Evolutionary conservation across 495 filamentous ascomycete genomes (phyloP), one percentile per base, ranked within the genome.

Genomic region (Astrocystis sublimbata): DNA sequence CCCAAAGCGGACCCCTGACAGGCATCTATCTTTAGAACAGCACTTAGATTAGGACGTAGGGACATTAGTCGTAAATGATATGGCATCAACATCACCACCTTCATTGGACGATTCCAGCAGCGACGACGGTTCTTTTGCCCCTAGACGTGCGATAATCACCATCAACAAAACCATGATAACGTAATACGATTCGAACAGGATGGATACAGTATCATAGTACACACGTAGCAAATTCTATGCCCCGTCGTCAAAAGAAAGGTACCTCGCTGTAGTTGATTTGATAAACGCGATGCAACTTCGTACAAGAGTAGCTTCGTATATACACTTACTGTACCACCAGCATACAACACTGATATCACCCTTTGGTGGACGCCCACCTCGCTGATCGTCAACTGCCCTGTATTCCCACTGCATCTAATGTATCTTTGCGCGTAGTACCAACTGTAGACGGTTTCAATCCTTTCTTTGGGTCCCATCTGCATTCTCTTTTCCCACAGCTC

Each of bases 1-100:
- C 43, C 31, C 23, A 24, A 21, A 28, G 23, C 17, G 53, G 28
- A 28, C 53, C 53, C 55, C 55, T 49, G 56, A 19, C 56, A 5
- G 9, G 21, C 38, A 49, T 49, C 56, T 59, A 59, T 59, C 47
- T 43, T 59, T 59, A 59, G 56, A 47, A 59, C 30, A n/a, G 7
- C 13, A 17, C 17, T 26, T 2, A 28, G 33, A 30, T 55, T 26
- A 9, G 13, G 35, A 47, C 43, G 21, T 59, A 43, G 43, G 31
- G 43, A 24, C 31, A 47, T 26, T 26, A 13, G 55, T 9, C 13
- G 55, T n/a, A 35, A 36, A 45, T 36, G 30, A 21, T 50, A 30
- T 35, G n/a, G 33, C 56, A 40, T 59, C 33, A 19, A 59, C 43
- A 43, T 24, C 26, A 59, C 56, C 21, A 24, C 43, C 28, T 40